Percentiles rank a stretch among this genome's conserved stretches.
phyloP scores from a whole-genome alignment of 2,329 filamentous ascomycete genomes.

The Penicillium brevicompactum region DNA sequence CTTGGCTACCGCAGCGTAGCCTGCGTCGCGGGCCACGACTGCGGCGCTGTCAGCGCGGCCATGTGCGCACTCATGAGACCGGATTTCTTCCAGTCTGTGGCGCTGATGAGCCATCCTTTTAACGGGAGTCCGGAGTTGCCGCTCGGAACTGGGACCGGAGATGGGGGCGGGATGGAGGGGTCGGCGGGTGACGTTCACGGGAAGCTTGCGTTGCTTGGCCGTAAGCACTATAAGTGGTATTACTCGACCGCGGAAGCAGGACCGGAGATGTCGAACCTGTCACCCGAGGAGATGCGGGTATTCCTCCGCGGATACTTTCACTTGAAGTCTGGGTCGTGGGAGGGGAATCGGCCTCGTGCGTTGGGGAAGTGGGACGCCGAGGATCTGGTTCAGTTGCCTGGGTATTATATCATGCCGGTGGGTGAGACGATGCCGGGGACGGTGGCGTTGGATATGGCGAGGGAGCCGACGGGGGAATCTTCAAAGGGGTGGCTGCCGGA shows the following conservation, averaged over 20 bases:
- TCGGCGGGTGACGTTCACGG: constrained; percentile 53
- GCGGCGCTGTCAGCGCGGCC: constrained; percentile 63
- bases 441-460: constrained; percentile 57
- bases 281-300: constrained; percentile 54
- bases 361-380: constrained; percentile 59
- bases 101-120: constrained; percentile 68
- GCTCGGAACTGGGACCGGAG: constrained; percentile 47
- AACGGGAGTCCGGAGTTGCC: constrained; percentile 55
- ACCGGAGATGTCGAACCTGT: constrained; percentile 36
- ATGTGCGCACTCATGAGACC: constrained; percentile 64
- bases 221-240: constrained; percentile 72
- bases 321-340: constrained; percentile 66
- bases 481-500: constrained; percentile 57
- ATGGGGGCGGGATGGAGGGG: constrained; percentile 11
- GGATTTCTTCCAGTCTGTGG: constrained; percentile 64
- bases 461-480: constrained; percentile 46
- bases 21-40: constrained; percentile 68
- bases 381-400: constrained; percentile 62
- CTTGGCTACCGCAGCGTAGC: constrained; percentile 61
- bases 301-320: constrained; percentile 70
- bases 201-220: constrained; percentile 55
- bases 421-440: constrained; percentile 61
- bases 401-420: constrained; percentile 69
- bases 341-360: constrained; percentile 55
- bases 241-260: constrained; percentile 42